Base-by-base conservation (phyloP, 371 early-diverging fungal species). In the Mucor ambiguus region DNA sequence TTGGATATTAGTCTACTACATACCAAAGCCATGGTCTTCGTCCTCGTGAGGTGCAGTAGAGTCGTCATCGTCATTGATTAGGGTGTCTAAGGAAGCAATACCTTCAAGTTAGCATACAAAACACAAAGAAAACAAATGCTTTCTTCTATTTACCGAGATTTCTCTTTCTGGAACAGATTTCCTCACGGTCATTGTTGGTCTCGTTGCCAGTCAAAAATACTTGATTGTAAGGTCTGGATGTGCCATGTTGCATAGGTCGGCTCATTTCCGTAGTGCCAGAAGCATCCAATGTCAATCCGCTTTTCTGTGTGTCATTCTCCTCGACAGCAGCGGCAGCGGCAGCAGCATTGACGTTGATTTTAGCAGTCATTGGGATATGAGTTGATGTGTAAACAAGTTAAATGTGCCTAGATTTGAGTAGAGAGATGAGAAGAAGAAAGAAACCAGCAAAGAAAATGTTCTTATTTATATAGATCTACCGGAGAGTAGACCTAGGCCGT, bases 391-490 rank as follows among this genome's bases (percentile, higher is more conserved):
- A 44, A 44, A 60, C 41, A 4, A 46, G 46, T 46, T 46, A 9
- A 46, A 46, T 46, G 46, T 46, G 46, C 22, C 46, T 46, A 46
- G 46, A 22, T 46, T n/a, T 20, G 22, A 60, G 30, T 18, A 60
- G 46, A 48, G 9, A 46, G 18, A 58, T 38, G 46, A 64, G 33
- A 64, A 35, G 24, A 46, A 44, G 16, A 33, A 48, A 29, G 44
- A 33, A 30, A 4, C 29, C 41, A 18, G 33, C 28, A 64, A 58
- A 58, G 32, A 58, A 64, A 64, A 43, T 18, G 22, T 10, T 30
- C 52, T 35, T 38, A 28, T 66, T 66, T 66, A 66, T 66, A 66
- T 60, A 66, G 54, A 41, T 60, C 29, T n/a, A 62, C 63, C 52
- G 48, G 41, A 62, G 44, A 26, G 22, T 26, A 56, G 56, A 56